Percentiles rank a stretch among this genome's conserved stretches.
phyloP scores from a whole-genome alignment of 345 rosid species.

The Hypericum androsaemum region DNA sequence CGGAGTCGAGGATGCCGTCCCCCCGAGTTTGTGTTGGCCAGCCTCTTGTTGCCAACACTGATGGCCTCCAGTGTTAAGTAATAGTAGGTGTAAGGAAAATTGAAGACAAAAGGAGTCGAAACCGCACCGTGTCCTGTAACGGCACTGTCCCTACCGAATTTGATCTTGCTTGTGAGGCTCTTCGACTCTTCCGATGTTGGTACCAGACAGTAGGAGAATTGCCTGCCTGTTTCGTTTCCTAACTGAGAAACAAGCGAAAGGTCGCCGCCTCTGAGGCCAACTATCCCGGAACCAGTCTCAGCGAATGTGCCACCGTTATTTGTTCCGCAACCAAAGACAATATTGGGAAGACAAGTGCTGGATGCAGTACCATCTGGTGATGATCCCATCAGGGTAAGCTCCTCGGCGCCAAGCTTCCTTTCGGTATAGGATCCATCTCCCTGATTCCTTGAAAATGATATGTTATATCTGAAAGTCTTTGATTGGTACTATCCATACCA shows the following conservation, averaged over 20 bases:
- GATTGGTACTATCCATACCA: too few species aligned
- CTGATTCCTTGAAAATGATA: too few species aligned
- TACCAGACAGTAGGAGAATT: slow-evolving; percentile 53
- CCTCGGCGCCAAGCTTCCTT: slow-evolving; percentile 41
- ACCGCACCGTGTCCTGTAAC: slow-evolving; percentile 14
- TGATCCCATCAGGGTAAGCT: slow-evolving; percentile 18
- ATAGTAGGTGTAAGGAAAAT: slow-evolving; percentile 30
- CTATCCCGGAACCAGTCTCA: slow-evolving; percentile 39
- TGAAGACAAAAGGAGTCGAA: slow-evolving; percentile 31
- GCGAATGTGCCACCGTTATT: slow-evolving; percentile 35
- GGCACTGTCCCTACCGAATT: slow-evolving; percentile 29
- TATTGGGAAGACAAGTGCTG: slow-evolving; percentile 7
- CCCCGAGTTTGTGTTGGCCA: slow-evolving; percentile 17
- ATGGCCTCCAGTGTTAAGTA: slow-evolving; percentile 45
- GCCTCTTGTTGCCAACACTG: slow-evolving; percentile 35
- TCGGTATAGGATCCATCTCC: slow-evolving; percentile 30
- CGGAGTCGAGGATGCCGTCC: slow-evolving; percentile 16
- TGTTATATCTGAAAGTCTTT: too few species aligned
- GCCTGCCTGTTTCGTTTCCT: slow-evolving; percentile 23
- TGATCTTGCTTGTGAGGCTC: slow-evolving; percentile 28
- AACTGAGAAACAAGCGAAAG: slow-evolving; percentile 45
- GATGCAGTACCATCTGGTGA: too few species aligned
- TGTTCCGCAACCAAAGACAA: slow-evolving; percentile 47
- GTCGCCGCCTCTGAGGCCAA: slow-evolving; percentile 54
- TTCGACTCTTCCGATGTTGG: slow-evolving; percentile 16